A percentile compares a stretch with the other conserved stretches of the same genome.
Conservation (phyloP, 106 monocot species). For the Cymbidium sinense region DNA sequence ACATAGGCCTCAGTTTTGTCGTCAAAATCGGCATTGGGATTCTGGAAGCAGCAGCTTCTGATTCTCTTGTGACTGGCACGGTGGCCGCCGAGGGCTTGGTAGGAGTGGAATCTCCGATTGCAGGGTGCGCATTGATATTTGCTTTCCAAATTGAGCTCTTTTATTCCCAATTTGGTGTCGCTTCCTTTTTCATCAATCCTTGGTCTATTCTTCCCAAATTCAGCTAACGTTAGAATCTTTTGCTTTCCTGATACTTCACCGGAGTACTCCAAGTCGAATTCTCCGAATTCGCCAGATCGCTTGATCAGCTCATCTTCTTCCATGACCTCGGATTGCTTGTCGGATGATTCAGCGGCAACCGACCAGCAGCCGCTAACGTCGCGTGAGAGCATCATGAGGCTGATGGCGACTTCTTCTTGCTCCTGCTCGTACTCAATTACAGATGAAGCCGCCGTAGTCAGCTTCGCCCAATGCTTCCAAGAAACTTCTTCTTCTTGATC, state of each 20-base stretch:
- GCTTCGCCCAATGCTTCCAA: background rate
- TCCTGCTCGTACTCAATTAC: constrained; percentile 6
- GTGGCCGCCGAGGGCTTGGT: constrained; percentile 22
- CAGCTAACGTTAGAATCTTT: background rate
- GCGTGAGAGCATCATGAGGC: constrained; percentile 36
- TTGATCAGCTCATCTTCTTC: background rate
- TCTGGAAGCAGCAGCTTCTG: background rate
- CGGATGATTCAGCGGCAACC: constrained; percentile 5
- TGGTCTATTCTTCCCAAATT: background rate
- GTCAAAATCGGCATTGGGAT: background rate
- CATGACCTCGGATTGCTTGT: constrained; percentile 14
- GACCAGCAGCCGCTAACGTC: constrained; percentile 11
- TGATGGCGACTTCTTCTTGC: constrained; percentile 27
- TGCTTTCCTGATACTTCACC: background rate
- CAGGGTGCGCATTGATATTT: constrained; percentile 25
- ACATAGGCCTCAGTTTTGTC: background rate
- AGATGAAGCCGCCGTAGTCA: constrained; percentile 1
- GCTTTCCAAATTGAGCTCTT: background rate
- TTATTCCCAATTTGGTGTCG: background rate
- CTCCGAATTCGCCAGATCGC: background rate
- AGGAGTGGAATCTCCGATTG: constrained; percentile 13
- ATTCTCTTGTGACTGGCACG: constrained; percentile 24
- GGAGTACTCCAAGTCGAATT: background rate
- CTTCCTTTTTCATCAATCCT: background rate
- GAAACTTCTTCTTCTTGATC: constrained; percentile 5